Evolutionary conservation across 1,284 basidiomycete genomes (phyloP).

Genomic region (Apiotrichum montevideense): DNA sequence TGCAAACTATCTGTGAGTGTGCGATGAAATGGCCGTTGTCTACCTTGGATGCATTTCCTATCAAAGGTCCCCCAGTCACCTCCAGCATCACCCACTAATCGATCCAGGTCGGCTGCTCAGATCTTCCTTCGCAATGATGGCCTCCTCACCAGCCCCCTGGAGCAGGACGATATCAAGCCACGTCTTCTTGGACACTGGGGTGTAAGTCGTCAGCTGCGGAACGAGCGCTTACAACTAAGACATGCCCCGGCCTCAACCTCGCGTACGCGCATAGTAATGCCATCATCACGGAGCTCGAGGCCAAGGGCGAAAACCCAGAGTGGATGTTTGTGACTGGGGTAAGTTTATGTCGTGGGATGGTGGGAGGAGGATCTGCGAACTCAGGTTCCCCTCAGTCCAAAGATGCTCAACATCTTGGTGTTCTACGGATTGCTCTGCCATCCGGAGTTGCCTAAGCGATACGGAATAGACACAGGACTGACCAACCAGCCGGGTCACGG

Average conservation of each 20-base stretch:
- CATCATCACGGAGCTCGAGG: slow-evolving; percentile 54
- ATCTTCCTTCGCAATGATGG: slow-evolving; percentile 73
- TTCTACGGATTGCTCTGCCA: no score
- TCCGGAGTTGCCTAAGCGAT: no score
- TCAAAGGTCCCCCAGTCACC: not conserved
- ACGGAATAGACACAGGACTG: slow-evolving; percentile 24
- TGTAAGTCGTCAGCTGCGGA: no score
- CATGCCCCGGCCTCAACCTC: slow-evolving; percentile 62
- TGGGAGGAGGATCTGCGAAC: no score
- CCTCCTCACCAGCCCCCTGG: slow-evolving; percentile 59
- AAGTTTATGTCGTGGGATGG: slow-evolving; percentile 9
- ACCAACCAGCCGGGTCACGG: slow-evolving; percentile 60
- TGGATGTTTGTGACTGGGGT: slow-evolving; percentile 57
- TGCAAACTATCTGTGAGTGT: slow-evolving; percentile 45
- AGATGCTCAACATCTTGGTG: no score
- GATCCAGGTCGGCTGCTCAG: slow-evolving; percentile 46
- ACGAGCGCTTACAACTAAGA: not conserved
- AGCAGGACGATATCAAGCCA: slow-evolving; percentile 63
- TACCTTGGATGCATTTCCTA: no score
- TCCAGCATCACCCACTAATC: not conserved
- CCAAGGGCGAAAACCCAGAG: slow-evolving; percentile 47
- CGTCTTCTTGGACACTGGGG: slow-evolving; percentile 60
- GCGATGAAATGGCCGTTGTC: not conserved
- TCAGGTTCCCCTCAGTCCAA: no score
- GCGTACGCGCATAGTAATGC: slow-evolving; percentile 74